Evolutionary conservation across 106 monocot species (phyloP).

Genomic region (Platanthera zijinensis): DNA sequence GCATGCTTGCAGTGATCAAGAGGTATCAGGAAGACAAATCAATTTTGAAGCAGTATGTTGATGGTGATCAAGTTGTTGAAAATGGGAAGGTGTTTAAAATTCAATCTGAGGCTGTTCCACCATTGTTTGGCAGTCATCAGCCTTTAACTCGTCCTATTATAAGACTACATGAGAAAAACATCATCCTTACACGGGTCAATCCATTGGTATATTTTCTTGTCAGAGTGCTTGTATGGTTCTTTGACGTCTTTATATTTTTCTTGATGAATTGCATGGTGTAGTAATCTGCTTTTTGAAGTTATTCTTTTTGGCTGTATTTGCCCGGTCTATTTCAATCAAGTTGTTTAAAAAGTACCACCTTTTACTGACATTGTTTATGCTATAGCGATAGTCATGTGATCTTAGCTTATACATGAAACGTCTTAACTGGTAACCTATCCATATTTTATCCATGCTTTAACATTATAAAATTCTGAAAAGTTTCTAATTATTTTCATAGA

Average conservation of each 20-base stretch:
- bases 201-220: conserved; percentile 54
- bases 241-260: neutral
- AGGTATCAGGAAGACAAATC: conserved; percentile 94
- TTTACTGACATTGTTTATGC: neutral
- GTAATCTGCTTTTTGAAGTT: neutral
- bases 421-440: neutral
- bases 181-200: conserved; percentile 93
- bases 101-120: conserved; percentile 81
- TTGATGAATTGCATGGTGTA: neutral
- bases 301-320: neutral
- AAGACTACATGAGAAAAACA: conserved; percentile 76
- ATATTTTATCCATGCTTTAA: neutral
- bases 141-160: conserved; percentile 83
- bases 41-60: conserved; percentile 87
- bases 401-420: neutral
- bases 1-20: conserved; percentile 83
- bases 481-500: neutral
- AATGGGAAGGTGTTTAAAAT: conserved; percentile 71
- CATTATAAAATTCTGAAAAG: neutral
- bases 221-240: neutral
- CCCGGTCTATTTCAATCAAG: neutral
- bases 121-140: conserved; percentile 65
- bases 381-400: neutral
- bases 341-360: neutral
- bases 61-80: conserved; percentile 86